phyloP scores from a whole-genome alignment of 2,329 filamentous ascomycete species.

The Fonsecaea pugnacius region DNA sequence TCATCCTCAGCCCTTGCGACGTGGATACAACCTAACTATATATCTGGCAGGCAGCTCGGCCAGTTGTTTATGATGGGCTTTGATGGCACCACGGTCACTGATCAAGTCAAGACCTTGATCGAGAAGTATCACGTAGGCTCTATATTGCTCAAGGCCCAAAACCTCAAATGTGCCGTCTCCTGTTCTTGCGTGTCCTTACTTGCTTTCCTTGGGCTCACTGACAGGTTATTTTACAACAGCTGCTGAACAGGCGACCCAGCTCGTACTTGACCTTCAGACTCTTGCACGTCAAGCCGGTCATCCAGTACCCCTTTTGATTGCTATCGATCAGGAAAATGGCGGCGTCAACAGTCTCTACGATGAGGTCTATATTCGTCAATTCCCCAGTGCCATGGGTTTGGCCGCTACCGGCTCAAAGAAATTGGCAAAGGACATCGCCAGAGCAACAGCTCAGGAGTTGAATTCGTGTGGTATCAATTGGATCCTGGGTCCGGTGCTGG shows the following conservation, averaged over 20 bases:
- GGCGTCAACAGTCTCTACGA: slow-evolving; percentile 97
- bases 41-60: slow-evolving; percentile 67
- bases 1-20: slow-evolving; percentile 14
- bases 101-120: slow-evolving; percentile 66
- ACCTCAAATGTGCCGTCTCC: slow-evolving; percentile 61
- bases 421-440: slow-evolving; percentile 85
- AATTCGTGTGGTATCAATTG: slow-evolving; percentile 93
- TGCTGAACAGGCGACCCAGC: slow-evolving; percentile 82
- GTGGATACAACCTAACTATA: slow-evolving; percentile 59
- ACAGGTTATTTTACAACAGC: slow-evolving; percentile 58
- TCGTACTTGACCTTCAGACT: slow-evolving; percentile 89
- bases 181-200: slow-evolving; percentile 20
- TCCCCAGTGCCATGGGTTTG: slow-evolving; percentile 94
- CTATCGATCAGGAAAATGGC: slow-evolving; percentile 95
- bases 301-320: slow-evolving; percentile 84
- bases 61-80: slow-evolving; percentile 71
- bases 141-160: slow-evolving; percentile 70
- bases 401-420: slow-evolving; percentile 87
- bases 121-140: slow-evolving; percentile 79
- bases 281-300: slow-evolving; percentile 91
- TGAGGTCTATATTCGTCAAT: slow-evolving; percentile 93
- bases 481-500: slow-evolving; percentile 89
- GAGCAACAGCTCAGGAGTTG: slow-evolving; percentile 90
- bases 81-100: slow-evolving; percentile 66
- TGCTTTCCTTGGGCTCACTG: slow-evolving; percentile 40